A percentile compares a stretch with the other conserved stretches of the same genome.
Evolutionary conservation across 2,329 filamentous ascomycete species (phyloP).

Genomic region (Colletotrichum trifolii): DNA sequence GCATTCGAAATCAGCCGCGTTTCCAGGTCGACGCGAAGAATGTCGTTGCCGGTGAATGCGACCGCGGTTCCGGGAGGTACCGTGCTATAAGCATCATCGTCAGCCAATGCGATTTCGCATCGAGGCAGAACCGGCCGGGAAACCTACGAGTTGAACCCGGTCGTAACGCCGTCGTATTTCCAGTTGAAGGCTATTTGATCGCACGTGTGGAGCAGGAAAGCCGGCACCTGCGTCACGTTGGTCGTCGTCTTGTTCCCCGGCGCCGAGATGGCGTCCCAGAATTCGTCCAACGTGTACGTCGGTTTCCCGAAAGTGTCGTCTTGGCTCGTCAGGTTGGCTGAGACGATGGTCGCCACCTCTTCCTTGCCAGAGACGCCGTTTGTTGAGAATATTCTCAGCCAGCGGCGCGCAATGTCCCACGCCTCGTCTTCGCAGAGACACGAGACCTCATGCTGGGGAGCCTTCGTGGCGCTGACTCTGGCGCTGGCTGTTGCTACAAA

Average conservation of each 20-base stretch:
- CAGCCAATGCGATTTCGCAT: neutral
- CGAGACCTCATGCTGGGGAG: neutral
- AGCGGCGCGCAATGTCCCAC: constrained; percentile 15
- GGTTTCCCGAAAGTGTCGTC: constrained; percentile 24
- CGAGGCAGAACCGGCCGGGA: constrained; percentile 43
- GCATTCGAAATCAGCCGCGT: constrained; percentile 24
- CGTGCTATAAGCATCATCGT: neutral
- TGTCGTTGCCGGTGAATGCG: constrained; percentile 23
- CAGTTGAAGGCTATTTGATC: constrained; percentile 29
- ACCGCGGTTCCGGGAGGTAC: constrained; percentile 11
- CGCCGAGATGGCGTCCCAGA: constrained; percentile 10
- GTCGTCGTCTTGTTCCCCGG: neutral
- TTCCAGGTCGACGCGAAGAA: neutral
- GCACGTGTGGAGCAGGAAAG: constrained; percentile 21
- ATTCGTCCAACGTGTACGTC: neutral
- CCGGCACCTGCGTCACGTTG: constrained; percentile 16
- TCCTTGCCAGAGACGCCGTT: constrained; percentile 9
- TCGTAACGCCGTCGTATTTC: constrained; percentile 14
- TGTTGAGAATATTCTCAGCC: constrained; percentile 27
- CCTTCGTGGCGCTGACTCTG: too few species aligned
- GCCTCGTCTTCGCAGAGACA: constrained; percentile 32
- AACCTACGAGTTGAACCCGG: constrained; percentile 24
- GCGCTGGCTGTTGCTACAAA: too few species aligned
- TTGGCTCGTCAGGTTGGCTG: constrained; percentile 16
- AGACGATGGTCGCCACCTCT: constrained; percentile 22